A percentile compares a stretch with the other conserved stretches of the same genome.
Conservation (phyloP, 306 rosid species). For the cucumber (Cucumis sativus) region DNA sequence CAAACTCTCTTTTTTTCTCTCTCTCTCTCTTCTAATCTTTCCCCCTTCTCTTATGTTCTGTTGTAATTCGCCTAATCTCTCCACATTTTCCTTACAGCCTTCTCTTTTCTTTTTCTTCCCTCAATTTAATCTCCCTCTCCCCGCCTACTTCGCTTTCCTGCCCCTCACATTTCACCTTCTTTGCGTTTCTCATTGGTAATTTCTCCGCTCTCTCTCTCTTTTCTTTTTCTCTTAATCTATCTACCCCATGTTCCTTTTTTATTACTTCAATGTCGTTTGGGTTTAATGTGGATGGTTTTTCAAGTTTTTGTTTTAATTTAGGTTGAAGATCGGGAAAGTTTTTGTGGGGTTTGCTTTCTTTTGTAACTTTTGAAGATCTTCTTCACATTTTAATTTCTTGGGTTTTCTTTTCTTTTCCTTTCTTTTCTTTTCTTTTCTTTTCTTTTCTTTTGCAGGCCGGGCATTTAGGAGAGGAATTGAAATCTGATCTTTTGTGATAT, state of each 20-base stretch:
- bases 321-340: neutral
- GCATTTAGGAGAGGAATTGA: conserved; percentile 15
- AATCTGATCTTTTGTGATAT: conserved; percentile 36
- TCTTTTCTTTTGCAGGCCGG: neutral
- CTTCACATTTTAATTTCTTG: neutral
- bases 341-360: neutral
- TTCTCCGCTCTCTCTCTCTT: neutral
- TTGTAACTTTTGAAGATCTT: neutral
- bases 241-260: neutral
- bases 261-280: neutral
- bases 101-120: neutral
- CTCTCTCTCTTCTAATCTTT: neutral
- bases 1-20: neutral
- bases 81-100: neutral
- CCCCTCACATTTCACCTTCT: neutral
- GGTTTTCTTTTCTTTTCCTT: neutral
- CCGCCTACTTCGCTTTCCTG: neutral
- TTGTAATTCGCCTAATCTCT: neutral
- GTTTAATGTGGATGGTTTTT: neutral
- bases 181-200: neutral
- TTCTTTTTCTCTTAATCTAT: neutral
- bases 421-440: neutral
- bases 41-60: neutral
- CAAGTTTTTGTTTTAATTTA: neutral
- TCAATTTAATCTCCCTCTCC: neutral